Base-by-base conservation (phyloP, 768 basidiomycete genomes). In the Suillus occidentalis region DNA sequence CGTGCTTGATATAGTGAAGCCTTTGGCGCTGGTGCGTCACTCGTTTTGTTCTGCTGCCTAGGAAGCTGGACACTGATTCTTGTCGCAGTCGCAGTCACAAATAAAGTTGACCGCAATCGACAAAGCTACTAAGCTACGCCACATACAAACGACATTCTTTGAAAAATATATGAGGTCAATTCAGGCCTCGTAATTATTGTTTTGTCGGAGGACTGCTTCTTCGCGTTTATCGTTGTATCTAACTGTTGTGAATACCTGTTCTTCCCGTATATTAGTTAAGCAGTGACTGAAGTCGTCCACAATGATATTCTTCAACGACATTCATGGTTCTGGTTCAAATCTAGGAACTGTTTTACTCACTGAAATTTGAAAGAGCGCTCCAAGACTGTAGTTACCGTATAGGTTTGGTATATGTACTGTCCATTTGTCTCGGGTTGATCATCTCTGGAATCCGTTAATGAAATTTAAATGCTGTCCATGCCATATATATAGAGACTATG, bases 91-190 rank as follows among this genome's bases (percentile, higher is more conserved):
- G 28, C 77, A 84, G 70, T 76, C 84, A 16, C 80, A 83, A 55
- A 71, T 84, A 5, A 84, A 79, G 45, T 73, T 81, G 31, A 73
- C 73, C 2, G 76, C 84, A 58, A 78, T 85, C 58, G 83, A 87
- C 69, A 86, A 88, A 57, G 82, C 83, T 31, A 85, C 86, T 1
- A 87, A 85, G 65, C 71, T 91, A 64, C 79, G 81, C 61, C 87
- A 91, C 69, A 83, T 92, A 28, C 85, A 86, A 66, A 83, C 85
- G n/a, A 82, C 84, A 45, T 86, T 85, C 39, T 83, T 84, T 66
- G 84, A 89, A 60, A 83, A 85, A 69, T 91, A 92, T 72, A 76
- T 90, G 75, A 82, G 83, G 70, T 85, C 82, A 67, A 83, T 90
- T 34, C 79, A 80, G 56, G 73, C 67, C 52, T 72, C 72, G 56